A percentile compares a stretch with the other conserved stretches of the same genome.
Evolutionary conservation across 2,329 filamentous ascomycete genomes (phyloP).

Genomic region (Coniochaeta ligniaria): DNA sequence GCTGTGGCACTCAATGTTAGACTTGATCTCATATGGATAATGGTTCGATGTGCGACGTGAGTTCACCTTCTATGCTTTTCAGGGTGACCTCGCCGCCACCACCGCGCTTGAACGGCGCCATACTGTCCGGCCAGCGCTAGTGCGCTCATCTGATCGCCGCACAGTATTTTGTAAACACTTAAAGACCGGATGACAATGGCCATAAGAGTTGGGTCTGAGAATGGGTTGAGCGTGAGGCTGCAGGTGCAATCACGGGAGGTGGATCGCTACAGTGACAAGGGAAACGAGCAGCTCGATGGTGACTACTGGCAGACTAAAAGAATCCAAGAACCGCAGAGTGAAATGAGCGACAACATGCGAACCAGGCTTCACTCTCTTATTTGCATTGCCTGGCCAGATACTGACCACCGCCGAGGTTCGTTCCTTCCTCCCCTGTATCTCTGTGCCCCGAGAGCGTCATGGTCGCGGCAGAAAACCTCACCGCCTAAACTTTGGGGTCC

Average conservation of each 20-base stretch:
- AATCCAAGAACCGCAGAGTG: background rate
- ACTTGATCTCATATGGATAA: conserved; percentile 1
- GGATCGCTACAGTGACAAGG: background rate
- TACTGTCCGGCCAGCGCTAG: background rate
- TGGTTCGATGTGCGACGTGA: background rate
- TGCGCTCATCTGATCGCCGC: background rate
- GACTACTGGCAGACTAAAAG: background rate
- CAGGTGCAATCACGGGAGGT: background rate
- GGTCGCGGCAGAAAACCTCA: background rate
- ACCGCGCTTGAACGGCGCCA: background rate
- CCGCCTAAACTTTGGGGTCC: background rate
- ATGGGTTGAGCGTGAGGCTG: background rate
- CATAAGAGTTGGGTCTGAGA: background rate
- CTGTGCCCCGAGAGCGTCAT: background rate
- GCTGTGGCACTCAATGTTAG: conserved; percentile 6
- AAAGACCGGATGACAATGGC: background rate
- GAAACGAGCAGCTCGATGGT: background rate
- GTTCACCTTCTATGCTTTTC: conserved; percentile 1
- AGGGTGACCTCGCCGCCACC: background rate
- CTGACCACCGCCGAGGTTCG: background rate
- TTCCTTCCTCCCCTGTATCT: background rate
- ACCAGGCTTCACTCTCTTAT: background rate
- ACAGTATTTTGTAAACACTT: background rate
- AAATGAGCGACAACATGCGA: background rate
- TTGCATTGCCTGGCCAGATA: background rate